A percentile compares a stretch with the other conserved stretches of the same genome.
Conservation (phyloP, 2,329 filamentous ascomycete species). For the Fusarium fracticaudum region DNA sequence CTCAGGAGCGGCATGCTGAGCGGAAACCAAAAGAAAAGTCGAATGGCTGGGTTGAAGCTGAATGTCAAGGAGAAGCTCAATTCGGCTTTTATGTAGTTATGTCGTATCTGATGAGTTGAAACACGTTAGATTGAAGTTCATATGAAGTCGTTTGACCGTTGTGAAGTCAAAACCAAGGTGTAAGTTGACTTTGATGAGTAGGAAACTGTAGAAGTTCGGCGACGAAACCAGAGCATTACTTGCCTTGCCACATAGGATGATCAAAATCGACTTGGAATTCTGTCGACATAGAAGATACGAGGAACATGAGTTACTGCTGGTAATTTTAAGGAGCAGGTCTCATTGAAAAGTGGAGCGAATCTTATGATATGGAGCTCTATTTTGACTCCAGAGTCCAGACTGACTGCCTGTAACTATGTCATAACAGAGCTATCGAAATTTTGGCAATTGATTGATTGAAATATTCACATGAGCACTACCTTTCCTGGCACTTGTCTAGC, state of each 20-base stretch:
- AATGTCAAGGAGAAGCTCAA: slow-evolving; percentile 50
- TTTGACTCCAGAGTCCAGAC: background rate
- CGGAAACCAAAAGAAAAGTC: slow-evolving; percentile 48
- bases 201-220: background rate
- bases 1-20: slow-evolving; percentile 44
- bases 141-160: background rate
- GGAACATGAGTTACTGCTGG: background rate
- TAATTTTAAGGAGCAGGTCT: background rate
- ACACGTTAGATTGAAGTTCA: slow-evolving; percentile 49
- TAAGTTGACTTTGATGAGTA: background rate
- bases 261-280: background rate
- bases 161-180: background rate
- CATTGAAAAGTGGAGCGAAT: background rate
- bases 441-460: background rate
- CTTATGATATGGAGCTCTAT: background rate
- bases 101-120: slow-evolving; percentile 54
- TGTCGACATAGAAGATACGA: background rate
- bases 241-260: no score
- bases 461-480: background rate
- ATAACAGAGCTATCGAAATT: background rate
- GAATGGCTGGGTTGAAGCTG: slow-evolving; percentile 50
- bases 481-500: background rate
- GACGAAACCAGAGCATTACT: background rate
- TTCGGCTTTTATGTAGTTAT: slow-evolving; percentile 56
- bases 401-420: background rate